A percentile compares a stretch with the other conserved stretches of the same genome.
Conservation (phyloP, 2,329 filamentous ascomycete species). For the Ophiostoma piceae region DNA sequence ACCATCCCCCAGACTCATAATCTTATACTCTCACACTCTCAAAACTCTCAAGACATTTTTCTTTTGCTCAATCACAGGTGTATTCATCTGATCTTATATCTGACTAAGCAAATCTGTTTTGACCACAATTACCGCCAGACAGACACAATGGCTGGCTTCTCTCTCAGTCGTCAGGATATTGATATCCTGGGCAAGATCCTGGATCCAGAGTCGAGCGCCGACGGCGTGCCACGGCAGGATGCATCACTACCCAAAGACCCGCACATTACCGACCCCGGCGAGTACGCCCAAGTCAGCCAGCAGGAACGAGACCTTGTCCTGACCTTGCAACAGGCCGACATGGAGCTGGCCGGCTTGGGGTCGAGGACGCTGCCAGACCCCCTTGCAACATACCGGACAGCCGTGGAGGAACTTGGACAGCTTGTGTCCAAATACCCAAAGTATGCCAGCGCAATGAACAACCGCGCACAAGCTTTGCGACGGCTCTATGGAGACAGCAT, state of each 20-base stretch:
- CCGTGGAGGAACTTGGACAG: constrained; percentile 46
- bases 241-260: constrained; percentile 52
- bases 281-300: constrained; percentile 48
- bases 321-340: constrained; percentile 51
- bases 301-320: constrained; percentile 51
- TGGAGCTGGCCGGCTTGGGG: constrained; percentile 44
- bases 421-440: constrained; percentile 55
- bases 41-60: neutral
- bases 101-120: neutral
- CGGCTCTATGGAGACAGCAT: constrained; percentile 58
- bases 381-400: constrained; percentile 43
- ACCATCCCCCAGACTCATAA: no score
- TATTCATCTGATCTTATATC: neutral
- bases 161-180: constrained; percentile 54
- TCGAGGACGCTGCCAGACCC: constrained; percentile 34
- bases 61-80: neutral
- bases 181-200: constrained; percentile 62
- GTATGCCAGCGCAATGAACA: constrained; percentile 70
- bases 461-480: constrained; percentile 63
- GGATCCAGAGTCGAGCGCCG: constrained; percentile 59
- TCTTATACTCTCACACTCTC: neutral
- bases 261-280: constrained; percentile 45
- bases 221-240: constrained; percentile 51
- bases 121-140: neutral
- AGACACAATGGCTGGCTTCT: constrained; percentile 30